Evolutionary conservation across 75 land plant genomes (phyloP), one percentile per base, ranked within the genome.

Genomic region (Cunninghamia lanceolata): DNA sequence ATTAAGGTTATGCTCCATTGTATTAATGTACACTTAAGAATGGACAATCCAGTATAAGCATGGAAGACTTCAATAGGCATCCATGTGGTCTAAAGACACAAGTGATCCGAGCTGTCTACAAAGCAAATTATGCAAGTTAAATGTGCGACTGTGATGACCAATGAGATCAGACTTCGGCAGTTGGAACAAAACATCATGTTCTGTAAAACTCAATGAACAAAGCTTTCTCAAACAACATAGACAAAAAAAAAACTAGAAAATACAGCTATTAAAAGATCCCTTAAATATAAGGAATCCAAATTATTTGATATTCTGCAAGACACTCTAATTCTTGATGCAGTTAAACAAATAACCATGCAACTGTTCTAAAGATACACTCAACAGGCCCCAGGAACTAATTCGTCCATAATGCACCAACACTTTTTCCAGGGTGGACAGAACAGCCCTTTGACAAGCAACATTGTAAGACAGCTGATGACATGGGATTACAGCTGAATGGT

Each of bases 231-330:
- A 63, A 63, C 25, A 25, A 4, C n/a, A 25, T 34, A 71, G 11
- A n/a, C n/a, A n/a, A 34, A 34, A 71, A 71, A 1, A 71, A 34
- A 71, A 71, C 75, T 71, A 30, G 75, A 71, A 71, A 71, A 34
- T 71, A 71, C 34, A 71, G 36, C 34, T 36, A 71, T 71, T 71
- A 14, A 30, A 28, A 71, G 36, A 71, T 14, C 34, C 15, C 36
- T 71, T 71, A 11, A 34, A 32, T n/a, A 19, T 19, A 56, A 56
- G 63, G 63, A 56, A 70, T 30, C 13, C 3, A 70, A 70, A 70
- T 70, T 30, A 70, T 70, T 70, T 70, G 74, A 70, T 70, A 70
- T 30, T 28, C 74, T 32, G 71, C 74, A 70, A 68, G 73, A 70
- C 9, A 70, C 74, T 70, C 71, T 25, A 8, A 50, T 50, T 10